These are phyloP conservation scores for Nicotiana attenuata DNA, from an alignment of 257 asterid species.

Conservation along the genomic window DNA sequence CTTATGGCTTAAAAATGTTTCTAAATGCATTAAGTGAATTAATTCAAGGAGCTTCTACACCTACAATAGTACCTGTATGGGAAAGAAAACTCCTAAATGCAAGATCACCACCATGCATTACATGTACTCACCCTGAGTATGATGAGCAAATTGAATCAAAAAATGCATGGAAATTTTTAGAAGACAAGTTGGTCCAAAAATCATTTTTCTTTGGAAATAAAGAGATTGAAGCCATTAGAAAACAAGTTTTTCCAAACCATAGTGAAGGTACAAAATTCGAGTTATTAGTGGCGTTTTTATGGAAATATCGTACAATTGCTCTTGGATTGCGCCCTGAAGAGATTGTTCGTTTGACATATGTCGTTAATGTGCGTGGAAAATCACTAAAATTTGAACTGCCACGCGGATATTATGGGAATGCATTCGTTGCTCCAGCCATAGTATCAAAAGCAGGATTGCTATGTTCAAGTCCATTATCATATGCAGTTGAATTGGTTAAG, in stretches of 20 bases:
- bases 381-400: background rate
- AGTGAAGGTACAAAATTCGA: background rate
- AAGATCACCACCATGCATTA: conserved; percentile 4
- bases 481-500: conserved; percentile 8
- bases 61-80: conserved; percentile 21
- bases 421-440: background rate
- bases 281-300: conserved; percentile 3
- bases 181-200: background rate
- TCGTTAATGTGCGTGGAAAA: background rate
- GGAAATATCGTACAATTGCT: conserved; percentile 20
- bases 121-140: conserved; percentile 18
- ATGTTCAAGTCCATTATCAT: conserved; percentile 3
- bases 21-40: conserved; percentile 11
- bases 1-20: background rate
- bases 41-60: conserved; percentile 1
- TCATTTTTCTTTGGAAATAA: conserved; percentile 13
- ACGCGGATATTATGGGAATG: conserved; percentile 20
- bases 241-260: background rate
- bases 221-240: conserved; percentile 9
- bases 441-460: background rate
- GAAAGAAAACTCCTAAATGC: conserved; percentile 16
- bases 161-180: background rate
- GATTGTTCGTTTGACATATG: background rate
- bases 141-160: background rate
- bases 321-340: background rate